Percentiles rank a stretch among this genome's conserved stretches.
Conservation (phyloP, 306 rosid species). For the Cicer judaicum region DNA sequence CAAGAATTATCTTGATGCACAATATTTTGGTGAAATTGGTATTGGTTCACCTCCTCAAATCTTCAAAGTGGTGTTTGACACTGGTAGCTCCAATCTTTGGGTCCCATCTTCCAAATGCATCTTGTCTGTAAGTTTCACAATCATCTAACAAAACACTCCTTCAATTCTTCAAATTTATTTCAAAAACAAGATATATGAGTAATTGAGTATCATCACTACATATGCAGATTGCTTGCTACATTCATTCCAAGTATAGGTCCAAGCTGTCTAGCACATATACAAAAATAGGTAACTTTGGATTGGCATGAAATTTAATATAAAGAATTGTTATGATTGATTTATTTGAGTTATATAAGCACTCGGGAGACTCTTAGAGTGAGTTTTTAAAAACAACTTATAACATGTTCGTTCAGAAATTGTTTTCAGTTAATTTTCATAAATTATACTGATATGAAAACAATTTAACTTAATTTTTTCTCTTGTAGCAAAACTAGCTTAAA, state of each 20-base stretch:
- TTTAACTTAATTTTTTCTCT: too few species aligned
- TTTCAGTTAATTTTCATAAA: too few species aligned
- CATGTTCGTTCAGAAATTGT: too few species aligned
- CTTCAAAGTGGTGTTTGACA: conserved; percentile 80
- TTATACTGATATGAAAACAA: too few species aligned
- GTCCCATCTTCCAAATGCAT: conserved; percentile 85
- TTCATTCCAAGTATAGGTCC: conserved; percentile 72
- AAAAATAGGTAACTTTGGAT: conserved; percentile 46
- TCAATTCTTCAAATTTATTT: conserved; percentile 25
- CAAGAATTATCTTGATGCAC: conserved; percentile 90
- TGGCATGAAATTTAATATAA: background rate
- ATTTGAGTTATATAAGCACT: too few species aligned
- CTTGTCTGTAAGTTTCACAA: conserved; percentile 64
- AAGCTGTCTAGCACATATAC: conserved; percentile 51
- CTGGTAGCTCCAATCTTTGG: conserved; percentile 92
- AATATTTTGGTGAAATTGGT: conserved; percentile 89
- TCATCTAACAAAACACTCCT: conserved; percentile 18
- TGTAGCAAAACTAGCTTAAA: too few species aligned
- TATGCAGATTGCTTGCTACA: conserved; percentile 72
- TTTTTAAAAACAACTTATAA: too few species aligned
- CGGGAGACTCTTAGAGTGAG: too few species aligned
- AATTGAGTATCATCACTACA: conserved; percentile 9
- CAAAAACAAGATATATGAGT: conserved; percentile 30
- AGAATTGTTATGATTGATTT: too few species aligned
- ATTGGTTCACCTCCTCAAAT: conserved; percentile 84